Evolutionary conservation across 2,329 filamentous ascomycete genomes (phyloP), one percentile per base, ranked within the genome.

Genomic region (Paracamarosporium sp.): DNA sequence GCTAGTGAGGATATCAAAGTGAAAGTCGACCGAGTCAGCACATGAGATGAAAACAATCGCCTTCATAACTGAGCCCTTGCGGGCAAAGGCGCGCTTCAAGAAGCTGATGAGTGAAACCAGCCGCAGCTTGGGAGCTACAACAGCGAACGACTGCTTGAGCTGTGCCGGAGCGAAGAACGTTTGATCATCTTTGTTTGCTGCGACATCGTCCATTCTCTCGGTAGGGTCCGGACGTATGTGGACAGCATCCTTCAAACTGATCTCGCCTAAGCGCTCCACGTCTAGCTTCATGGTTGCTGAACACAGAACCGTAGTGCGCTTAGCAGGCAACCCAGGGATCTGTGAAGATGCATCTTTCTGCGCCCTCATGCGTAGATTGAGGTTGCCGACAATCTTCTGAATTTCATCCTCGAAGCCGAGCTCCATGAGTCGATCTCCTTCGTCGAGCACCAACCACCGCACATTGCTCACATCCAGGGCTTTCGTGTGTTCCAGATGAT

Each of bases 211-310:
- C 1, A 83, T 80, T 80, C 65, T 85, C 30, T 86, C 82, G 5
- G 77, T 75, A 3, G 81, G 79, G 60, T 89, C 85, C 0, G 90
- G 89, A 52, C 92, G 89, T 66, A 99, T 90, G 72, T 97, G 92
- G 1, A 92, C 86, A 0, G 95, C 93, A 69, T 98, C 92, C 67
- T 96, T 93, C 74, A 99, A 82, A 81, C 93, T 97, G 79, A 98
- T 96, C 72, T 97, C 93, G 40, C 94, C 93, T 5, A 99, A 81
- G 66, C 90, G 90, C 74, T 98, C 93, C 1, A 98, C 95, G 67
- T 94, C 95, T 88, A 96, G 93, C 80, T 97, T 97, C 88, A 99
- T 91, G 0, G 95, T 99, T 3, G 95, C 95, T 4, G 95, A 99
- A 76, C 95, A 99, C 2, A 99, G 85, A 4, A 99, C 85, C 0